A percentile compares a stretch with the other conserved stretches of the same genome.
Evolutionary conservation across 116 monocot genomes (phyloP).

Genomic region (Iris pallida): DNA sequence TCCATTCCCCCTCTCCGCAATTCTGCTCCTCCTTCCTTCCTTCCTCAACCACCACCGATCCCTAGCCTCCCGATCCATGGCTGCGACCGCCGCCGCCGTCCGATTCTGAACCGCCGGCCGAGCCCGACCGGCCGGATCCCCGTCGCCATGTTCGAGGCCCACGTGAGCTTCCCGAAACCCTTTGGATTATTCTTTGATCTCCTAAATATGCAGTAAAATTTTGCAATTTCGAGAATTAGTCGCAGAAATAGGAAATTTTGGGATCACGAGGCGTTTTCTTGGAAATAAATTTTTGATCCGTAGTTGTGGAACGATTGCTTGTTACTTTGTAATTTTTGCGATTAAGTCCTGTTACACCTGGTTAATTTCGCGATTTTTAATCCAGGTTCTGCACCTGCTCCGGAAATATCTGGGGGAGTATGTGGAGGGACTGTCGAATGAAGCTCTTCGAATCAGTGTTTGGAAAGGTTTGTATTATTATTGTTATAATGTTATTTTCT

Average conservation of each 20-base stretch:
- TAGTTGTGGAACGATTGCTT: neutral
- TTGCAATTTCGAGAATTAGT: neutral
- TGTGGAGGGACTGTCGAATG: constrained; percentile 88
- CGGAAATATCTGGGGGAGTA: constrained; percentile 92
- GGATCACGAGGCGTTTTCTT: neutral
- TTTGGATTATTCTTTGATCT: neutral
- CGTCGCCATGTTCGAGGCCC: neutral
- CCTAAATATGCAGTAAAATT: neutral
- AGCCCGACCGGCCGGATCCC: neutral
- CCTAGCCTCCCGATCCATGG: neutral
- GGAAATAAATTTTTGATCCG: neutral
- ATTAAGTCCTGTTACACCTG: neutral
- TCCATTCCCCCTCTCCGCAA: neutral
- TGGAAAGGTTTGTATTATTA: constrained; percentile 64
- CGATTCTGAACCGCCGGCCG: neutral
- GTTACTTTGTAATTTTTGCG: neutral
- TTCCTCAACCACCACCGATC: too few species aligned
- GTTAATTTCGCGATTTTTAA: neutral
- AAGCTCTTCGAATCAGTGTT: constrained; percentile 93
- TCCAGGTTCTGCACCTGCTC: constrained; percentile 79
- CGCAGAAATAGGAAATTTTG: neutral
- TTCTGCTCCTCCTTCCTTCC: neutral
- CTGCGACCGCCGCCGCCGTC: neutral
- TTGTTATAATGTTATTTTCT: neutral
- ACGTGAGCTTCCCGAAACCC: neutral